Conservation (phyloP, 2,329 filamentous ascomycete species). For the Scedosporium aurantiacum region DNA sequence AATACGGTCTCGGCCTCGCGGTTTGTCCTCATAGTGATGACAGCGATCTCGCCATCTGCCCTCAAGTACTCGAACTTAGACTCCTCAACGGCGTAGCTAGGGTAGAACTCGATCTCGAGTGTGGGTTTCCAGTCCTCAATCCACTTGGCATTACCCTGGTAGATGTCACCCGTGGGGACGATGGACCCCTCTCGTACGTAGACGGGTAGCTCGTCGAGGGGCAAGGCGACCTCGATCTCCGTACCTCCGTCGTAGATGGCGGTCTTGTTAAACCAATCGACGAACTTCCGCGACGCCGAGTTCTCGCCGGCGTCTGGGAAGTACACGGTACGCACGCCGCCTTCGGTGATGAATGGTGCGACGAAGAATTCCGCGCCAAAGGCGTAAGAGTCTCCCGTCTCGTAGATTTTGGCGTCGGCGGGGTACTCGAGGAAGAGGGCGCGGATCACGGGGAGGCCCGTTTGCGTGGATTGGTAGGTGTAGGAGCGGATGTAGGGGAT, state of each 20-base stretch:
- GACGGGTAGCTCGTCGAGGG: background rate
- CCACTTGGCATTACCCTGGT: constrained; percentile 1
- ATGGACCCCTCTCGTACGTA: background rate
- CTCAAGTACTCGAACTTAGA: background rate
- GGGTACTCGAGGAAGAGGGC: background rate
- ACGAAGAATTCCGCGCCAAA: background rate
- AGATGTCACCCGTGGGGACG: background rate
- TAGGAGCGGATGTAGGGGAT: constrained; percentile 1
- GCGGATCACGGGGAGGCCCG: background rate
- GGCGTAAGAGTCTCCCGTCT: background rate
- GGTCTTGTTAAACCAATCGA: background rate
- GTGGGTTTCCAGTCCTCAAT: background rate
- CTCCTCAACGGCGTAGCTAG: background rate
- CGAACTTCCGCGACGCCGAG: background rate
- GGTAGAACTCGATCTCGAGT: background rate
- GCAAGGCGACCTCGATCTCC: background rate
- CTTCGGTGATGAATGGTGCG: background rate
- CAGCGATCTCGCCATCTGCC: background rate
- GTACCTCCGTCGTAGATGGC: background rate
- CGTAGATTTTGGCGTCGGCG: background rate
- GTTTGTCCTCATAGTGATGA: background rate
- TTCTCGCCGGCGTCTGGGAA: background rate
- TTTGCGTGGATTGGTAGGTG: background rate
- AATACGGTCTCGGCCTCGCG: background rate
- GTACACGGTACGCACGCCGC: background rate